Conservation (phyloP, 257 asterid genomes). For the Anisodus acutangulus region DNA sequence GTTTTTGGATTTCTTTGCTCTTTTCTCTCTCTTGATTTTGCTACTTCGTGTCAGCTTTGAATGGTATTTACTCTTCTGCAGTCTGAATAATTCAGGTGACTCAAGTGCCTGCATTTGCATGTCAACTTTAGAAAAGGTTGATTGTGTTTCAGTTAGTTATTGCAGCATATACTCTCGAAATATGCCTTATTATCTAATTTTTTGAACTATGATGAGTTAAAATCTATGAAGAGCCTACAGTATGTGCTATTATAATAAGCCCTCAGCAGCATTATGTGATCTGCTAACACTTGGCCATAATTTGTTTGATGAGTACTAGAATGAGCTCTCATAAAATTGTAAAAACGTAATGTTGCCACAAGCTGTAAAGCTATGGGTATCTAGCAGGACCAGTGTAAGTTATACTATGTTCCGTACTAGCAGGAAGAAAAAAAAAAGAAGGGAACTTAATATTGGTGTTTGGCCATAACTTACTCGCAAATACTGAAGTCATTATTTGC, state of each 20-base stretch:
- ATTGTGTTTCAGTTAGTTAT: not conserved
- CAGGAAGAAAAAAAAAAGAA: no score
- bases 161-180: not conserved
- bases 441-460: no score
- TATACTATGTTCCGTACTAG: no score
- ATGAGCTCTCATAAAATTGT: not conserved
- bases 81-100: not conserved
- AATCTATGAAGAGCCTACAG: not conserved
- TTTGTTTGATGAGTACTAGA: not conserved
- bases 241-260: not conserved
- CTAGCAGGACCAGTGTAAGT: no score
- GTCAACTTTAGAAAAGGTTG: no score
- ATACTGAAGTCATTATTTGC: no score
- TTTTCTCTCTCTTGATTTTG: not conserved
- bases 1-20: not conserved
- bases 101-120: not conserved
- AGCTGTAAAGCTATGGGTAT: not conserved
- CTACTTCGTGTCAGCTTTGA: not conserved
- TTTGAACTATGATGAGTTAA: not conserved
- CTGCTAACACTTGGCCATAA: not conserved
- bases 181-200: not conserved
- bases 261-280: not conserved
- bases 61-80: not conserved
- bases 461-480: no score
- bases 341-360: no score